Evolutionary conservation across 2,329 filamentous ascomycete species (phyloP), one percentile per base, ranked within the genome.

Genomic region (Alternaria panax): DNA sequence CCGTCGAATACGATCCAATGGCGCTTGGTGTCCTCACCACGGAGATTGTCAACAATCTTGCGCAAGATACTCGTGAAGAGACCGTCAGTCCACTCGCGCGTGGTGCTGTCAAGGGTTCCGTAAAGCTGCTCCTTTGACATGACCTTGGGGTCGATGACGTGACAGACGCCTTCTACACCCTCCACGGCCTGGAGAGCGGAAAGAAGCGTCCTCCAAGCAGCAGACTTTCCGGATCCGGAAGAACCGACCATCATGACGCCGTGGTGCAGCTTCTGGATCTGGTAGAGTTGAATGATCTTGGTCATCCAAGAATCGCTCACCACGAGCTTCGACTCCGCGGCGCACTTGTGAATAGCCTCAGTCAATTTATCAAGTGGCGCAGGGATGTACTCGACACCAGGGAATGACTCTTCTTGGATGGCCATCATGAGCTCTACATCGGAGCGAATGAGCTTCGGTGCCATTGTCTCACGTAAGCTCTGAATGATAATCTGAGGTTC

Each of bases 241-340:
- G 92, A 93, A 64, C 95, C 95, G 9, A 99, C 95, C 95, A 99
- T 98, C 96, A 99, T 99, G 27, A 99, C 95, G 90, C 95, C 95
- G 70, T 99, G 95, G 74, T 99, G 95, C 59, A 99, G 93, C 66
- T 90, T 91, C 79, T 98, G 95, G 64, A 99, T 99, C 78, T 99
- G 95, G 77, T 97, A 98, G 2, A 99, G 86, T 78, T 99, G 95
- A 8, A 99, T 85, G 32, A 96, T 89, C 81, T 99, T 99, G 58
- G 92, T 95, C 87, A 98, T 93, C 96, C 96, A 99, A 46, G 90
- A 89, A 55, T 98, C 93, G 59, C 90, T 97, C 68, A 96, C 91
- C 8, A 97, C 92, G 14, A 96, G 86, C 72, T 97, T 90, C 67
- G 92, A 89, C 75, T 96, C 93, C 6, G 86, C 87, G 28, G 96